Evolutionary conservation across 306 rosid species (phyloP).

Genomic region (Pyrus pyrifolia): DNA sequence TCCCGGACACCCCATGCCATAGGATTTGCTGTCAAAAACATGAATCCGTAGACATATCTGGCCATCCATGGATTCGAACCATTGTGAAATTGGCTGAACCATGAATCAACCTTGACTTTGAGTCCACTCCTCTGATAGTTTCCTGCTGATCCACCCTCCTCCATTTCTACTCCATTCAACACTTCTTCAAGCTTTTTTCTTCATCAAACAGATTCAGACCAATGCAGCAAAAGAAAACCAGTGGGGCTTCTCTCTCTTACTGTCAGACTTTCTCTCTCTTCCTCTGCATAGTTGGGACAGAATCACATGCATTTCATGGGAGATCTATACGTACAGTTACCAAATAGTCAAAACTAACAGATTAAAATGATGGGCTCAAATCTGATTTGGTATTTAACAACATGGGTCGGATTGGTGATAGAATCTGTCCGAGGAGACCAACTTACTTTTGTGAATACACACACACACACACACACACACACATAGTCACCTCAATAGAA

Average conservation of each 20-base stretch:
- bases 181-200: constrained; percentile 3
- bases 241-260: neutral
- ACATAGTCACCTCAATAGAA: neutral
- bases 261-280: constrained; percentile 5
- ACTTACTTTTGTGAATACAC: too few species aligned
- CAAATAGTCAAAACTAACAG: neutral
- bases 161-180: constrained; percentile 39
- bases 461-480: too few species aligned
- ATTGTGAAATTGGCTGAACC: constrained; percentile 65
- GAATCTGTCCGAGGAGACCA: neutral
- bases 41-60: constrained; percentile 78
- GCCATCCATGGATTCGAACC: constrained; percentile 94
- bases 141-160: neutral
- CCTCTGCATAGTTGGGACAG: neutral
- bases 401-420: neutral
- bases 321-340: neutral
- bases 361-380: neutral
- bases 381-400: neutral
- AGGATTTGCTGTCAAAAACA: constrained; percentile 60
- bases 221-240: constrained; percentile 14
- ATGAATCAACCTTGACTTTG: constrained; percentile 32
- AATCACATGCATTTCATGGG: neutral
- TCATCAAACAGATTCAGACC: neutral
- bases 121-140: neutral
- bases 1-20: constrained; percentile 95